A percentile compares a stretch with the other conserved stretches of the same genome.
Conservation (phyloP, 768 basidiomycete genomes). For the Kwoniella dendrophila region DNA sequence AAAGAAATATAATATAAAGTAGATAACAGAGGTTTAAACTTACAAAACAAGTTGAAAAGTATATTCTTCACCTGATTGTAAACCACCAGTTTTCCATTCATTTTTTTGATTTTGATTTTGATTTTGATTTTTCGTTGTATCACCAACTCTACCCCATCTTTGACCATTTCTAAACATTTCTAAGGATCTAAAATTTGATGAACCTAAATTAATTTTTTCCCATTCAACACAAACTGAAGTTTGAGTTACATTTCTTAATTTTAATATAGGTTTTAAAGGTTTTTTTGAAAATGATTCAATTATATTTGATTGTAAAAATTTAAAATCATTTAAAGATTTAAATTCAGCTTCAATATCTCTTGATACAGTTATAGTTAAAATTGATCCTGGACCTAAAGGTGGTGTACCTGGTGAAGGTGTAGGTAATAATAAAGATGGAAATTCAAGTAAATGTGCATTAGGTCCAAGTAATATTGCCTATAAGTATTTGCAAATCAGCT, state of each 20-base stretch:
- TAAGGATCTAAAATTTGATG: slow-evolving; percentile 79
- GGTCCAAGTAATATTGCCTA: slow-evolving; percentile 73
- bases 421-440: slow-evolving; percentile 91
- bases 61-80: slow-evolving; percentile 67
- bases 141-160: slow-evolving; percentile 65
- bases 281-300: slow-evolving; percentile 71
- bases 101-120: slow-evolving; percentile 50
- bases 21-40: slow-evolving; percentile 19
- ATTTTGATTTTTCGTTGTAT: slow-evolving; percentile 83
- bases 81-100: slow-evolving; percentile 51
- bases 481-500: slow-evolving; percentile 11
- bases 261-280: slow-evolving; percentile 73
- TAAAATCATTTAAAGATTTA: slow-evolving; percentile 77
- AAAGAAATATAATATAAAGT: no score
- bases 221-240: slow-evolving; percentile 96
- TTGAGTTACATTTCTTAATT: slow-evolving; percentile 93
- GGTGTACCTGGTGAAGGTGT: slow-evolving; percentile 57
- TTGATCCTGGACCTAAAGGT: slow-evolving; percentile 88
- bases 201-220: slow-evolving; percentile 81
- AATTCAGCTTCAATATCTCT: slow-evolving; percentile 84
- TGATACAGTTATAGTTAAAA: slow-evolving; percentile 93
- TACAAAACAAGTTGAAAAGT: slow-evolving; percentile 91
- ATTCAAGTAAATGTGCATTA: slow-evolving; percentile 94
- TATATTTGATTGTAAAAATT: slow-evolving; percentile 79
- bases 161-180: slow-evolving; percentile 92